phyloP scores from a whole-genome alignment of 805 yeast genomes.

The Cyberlindnera suaveolens region DNA sequence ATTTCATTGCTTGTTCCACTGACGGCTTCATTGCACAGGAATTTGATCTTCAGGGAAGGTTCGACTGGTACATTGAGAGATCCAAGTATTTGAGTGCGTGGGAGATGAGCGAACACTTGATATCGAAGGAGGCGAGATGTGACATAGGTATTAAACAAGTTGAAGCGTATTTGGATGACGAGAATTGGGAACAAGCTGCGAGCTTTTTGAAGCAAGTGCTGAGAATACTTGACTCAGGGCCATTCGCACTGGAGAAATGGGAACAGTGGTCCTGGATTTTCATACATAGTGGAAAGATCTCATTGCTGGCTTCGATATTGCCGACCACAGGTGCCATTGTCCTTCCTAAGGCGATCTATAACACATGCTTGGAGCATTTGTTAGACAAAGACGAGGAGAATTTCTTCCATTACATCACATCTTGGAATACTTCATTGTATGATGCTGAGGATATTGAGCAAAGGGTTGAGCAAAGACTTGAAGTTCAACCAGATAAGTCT shows the following conservation, averaged over 20 bases:
- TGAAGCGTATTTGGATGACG: constrained; percentile 33
- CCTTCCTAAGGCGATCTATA: constrained; percentile 35
- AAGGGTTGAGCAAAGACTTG: constrained; percentile 37
- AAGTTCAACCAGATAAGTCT: constrained; percentile 23
- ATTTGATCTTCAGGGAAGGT: constrained; percentile 60
- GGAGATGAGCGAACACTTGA: constrained; percentile 59
- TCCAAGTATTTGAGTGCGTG: constrained; percentile 64
- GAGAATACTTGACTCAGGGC: constrained; percentile 15
- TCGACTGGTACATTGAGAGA: constrained; percentile 62
- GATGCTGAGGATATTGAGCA: constrained; percentile 37
- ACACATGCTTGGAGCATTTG: constrained; percentile 32
- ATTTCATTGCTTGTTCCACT: constrained; percentile 69
- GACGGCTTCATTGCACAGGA: constrained; percentile 78
- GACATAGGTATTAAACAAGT: constrained; percentile 52
- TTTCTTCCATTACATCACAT: constrained; percentile 37
- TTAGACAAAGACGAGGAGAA: constrained; percentile 15
- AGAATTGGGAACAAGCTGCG: constrained; percentile 53
- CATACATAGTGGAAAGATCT: constrained; percentile 39
- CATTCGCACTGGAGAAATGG: constrained; percentile 47
- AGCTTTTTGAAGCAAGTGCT: constrained; percentile 39
- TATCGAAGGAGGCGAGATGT: constrained; percentile 44
- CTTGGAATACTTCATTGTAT: constrained; percentile 57
- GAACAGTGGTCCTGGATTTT: constrained; percentile 52
- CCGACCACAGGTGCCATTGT: constrained; percentile 39
- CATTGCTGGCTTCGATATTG: constrained; percentile 42